A percentile compares a stretch with the other conserved stretches of the same genome.
These are phyloP conservation scores for Backusella australiensis DNA, from an alignment of 192 early-diverging fungal species.

Conservation along the genomic window DNA sequence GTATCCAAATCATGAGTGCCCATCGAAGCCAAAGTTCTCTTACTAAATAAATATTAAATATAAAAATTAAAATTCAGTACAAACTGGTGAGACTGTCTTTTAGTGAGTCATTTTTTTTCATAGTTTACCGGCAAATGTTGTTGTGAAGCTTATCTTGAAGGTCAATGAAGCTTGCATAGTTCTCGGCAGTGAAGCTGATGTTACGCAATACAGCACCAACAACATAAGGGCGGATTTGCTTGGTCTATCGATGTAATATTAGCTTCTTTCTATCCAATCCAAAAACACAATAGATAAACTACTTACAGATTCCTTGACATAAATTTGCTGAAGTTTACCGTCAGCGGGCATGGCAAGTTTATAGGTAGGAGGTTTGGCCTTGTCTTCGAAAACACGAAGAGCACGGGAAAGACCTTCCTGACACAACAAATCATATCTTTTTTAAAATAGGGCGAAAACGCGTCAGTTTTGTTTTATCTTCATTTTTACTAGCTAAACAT, in stretches of 20 bases:
- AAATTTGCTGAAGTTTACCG: constrained; percentile 58
- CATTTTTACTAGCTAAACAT: too few species aligned
- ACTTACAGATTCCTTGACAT: constrained; percentile 69
- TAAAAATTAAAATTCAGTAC: constrained; percentile 9
- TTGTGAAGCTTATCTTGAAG: constrained; percentile 98
- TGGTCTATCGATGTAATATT: constrained; percentile 55
- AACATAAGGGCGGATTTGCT: constrained; percentile 77
- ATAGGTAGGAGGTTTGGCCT: constrained; percentile 67
- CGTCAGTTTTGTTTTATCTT: not conserved
- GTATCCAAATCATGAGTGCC: constrained; percentile 99
- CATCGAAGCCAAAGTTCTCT: constrained; percentile 92
- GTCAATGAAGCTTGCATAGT: constrained; percentile 96
- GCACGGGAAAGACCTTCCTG: constrained; percentile 93
- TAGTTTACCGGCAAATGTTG: constrained; percentile 82
- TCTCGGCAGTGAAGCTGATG: constrained; percentile 75
- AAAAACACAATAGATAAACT: not conserved
- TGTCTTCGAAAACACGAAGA: constrained; percentile 79
- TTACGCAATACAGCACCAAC: constrained; percentile 91
- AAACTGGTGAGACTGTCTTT: not conserved
- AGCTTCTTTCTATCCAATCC: not conserved
- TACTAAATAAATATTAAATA: constrained; percentile 42
- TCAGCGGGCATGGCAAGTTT: constrained; percentile 54
- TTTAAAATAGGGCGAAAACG: not conserved
- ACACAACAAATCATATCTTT: constrained; percentile 95
- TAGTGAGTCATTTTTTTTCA: not conserved